These are phyloP conservation scores for Agaricus sinodeliciosus DNA, from an alignment of 768 basidiomycete species.

Conservation along the genomic window DNA sequence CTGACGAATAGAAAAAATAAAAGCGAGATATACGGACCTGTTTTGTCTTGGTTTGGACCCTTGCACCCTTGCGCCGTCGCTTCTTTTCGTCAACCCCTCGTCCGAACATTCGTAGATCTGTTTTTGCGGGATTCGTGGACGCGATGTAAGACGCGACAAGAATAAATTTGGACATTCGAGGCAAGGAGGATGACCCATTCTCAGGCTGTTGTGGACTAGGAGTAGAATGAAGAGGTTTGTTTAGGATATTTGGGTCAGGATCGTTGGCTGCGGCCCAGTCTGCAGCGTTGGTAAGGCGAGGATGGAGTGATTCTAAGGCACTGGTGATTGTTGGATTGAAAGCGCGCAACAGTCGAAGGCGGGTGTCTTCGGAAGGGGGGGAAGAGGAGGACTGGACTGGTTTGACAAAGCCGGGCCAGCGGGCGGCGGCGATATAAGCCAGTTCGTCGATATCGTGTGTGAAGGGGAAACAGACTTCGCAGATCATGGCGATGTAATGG, in stretches of 20 bases:
- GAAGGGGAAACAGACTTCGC: slow-evolving; percentile 56
- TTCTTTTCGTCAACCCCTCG: slow-evolving; percentile 62
- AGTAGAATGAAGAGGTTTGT: slow-evolving; percentile 17
- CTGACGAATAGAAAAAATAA: neutral
- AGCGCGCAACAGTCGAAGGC: slow-evolving; percentile 57
- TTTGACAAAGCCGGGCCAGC: slow-evolving; percentile 75
- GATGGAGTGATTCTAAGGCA: slow-evolving; percentile 64
- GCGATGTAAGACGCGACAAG: slow-evolving; percentile 75
- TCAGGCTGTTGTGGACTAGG: slow-evolving; percentile 2
- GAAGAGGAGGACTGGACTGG: slow-evolving; percentile 38
- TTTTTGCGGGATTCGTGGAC: slow-evolving; percentile 77
- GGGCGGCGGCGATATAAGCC: slow-evolving; percentile 67
- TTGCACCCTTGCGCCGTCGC: slow-evolving; percentile 39
- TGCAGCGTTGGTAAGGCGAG: slow-evolving; percentile 55
- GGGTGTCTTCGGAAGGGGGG: slow-evolving; percentile 44
- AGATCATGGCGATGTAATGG: slow-evolving; percentile 56
- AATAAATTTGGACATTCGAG: slow-evolving; percentile 68
- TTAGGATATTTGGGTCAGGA: slow-evolving; percentile 35
- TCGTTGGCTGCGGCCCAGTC: slow-evolving; percentile 55
- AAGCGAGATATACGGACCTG: slow-evolving; percentile 37
- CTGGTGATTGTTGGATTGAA: slow-evolving; percentile 57
- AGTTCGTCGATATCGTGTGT: slow-evolving; percentile 65
- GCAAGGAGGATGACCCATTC: slow-evolving; percentile 32
- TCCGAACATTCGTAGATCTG: slow-evolving; percentile 80
- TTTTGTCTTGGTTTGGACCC: slow-evolving; percentile 29